Base-by-base conservation (phyloP, 306 rosid species). In the Lathyrus tuberosus region DNA sequence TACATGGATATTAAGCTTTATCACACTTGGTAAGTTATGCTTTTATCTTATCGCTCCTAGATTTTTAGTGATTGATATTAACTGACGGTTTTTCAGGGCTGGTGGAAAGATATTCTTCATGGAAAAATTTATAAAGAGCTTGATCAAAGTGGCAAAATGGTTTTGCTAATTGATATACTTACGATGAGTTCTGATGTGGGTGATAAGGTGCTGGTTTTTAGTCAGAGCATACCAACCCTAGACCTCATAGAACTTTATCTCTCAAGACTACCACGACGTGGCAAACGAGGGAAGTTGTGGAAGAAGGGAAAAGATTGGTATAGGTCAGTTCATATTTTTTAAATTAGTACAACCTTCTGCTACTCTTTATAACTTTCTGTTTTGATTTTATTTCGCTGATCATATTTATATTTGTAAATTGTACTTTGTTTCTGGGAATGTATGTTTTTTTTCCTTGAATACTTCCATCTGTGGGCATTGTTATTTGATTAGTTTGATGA, bases 281-380 rank as follows among this genome's bases (percentile, higher is more conserved):
- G 89, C 73, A 87, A 81, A 81, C 81, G 59, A 48, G 91, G 86
- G 59, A 94, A 91, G 79, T 65, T 73, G 70, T 94, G 98, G 97
- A 94, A 87, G 88, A 94, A 90, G 75, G 88, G 95, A 63, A 94
- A 85, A 79, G 98, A 94, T 74, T 94, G 98, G 98, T 94, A 85
- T 82, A 90, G 98, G 98, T 94, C 54, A 73, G 97, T 80, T 66
- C 48, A 60, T 43, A 46, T 80, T 73, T 20, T 66, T 43, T 28
- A 37, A 71, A 47, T 44, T 24, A 61, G 67, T 57, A 78, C 60
- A 70, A 71, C 37, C 58, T 52, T 41, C 70, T 60, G 72, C 22
- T 35, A 71, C 59, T 65, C 64, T 75, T 51, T 44, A 44, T 57
- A 30, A 17, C 40, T 40, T 14, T 70, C 30, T 65, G 43, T 26